Evolutionary conservation across 768 basidiomycete species (phyloP), one percentile per base, ranked within the genome.

Genomic region (Trametes cingulata): DNA sequence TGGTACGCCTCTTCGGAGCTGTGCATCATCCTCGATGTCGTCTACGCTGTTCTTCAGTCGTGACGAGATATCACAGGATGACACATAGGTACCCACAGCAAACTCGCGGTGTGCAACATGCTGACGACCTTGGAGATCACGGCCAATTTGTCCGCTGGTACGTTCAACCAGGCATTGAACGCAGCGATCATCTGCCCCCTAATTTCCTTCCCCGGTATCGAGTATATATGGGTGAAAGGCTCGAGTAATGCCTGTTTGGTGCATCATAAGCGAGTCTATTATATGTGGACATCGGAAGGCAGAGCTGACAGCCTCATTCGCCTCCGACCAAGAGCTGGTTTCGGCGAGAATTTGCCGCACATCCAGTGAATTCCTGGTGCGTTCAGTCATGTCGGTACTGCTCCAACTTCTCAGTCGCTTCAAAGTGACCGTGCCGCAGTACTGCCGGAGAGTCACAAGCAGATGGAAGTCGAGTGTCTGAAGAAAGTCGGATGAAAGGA

Each of bases 31-130:
- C 73, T 97, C 92, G 40, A 97, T 95, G 71, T 97, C 95, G 69
- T 97, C 95, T 62, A 97, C 83, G 72, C 94, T 97, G 72, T 7
- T 52, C 5, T 48, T 43, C n/a, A 53, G 52, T 65, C 51, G 58
- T 50, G 27, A 39, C 40, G 45, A 13, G 56, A 39, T 13, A 39
- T 2, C 46, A 10, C 2, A 13, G 7, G 6, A 17, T 12, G 14
- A 2, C 10, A 24, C 12, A 17, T 5, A 25, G 2, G 14, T n/a
- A 72, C 82, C 69, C 67, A 95, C 95, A 98, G 81, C 24, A 99
- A 79, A 71, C 92, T 94, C 5, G 95, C 95, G 52, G 87, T 93
- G 67, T 99, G 97, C 19, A 98, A 78, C 94, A 96, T 98, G 68
- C 86, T 86, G 35, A 99, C 91, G 53, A 99, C 84, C 63, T 81